Percentiles rank a stretch among this genome's conserved stretches.
Evolutionary conservation across 192 early-diverging fungal species (phyloP).

Genomic region (Gonapodya prolifera): DNA sequence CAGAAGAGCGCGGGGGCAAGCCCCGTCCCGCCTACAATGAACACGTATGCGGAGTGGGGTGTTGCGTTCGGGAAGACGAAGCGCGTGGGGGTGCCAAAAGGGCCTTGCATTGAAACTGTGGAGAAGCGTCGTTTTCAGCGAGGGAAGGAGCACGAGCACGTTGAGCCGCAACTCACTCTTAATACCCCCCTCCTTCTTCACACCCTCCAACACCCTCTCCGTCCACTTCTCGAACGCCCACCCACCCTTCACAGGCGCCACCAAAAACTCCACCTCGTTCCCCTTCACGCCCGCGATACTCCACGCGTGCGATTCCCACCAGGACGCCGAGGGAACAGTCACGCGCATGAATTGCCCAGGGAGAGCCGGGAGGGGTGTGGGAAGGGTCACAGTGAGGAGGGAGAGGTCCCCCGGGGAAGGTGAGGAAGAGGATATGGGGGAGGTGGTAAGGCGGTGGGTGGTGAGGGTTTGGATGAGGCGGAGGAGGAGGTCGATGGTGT

Average conservation of each 20-base stretch:
- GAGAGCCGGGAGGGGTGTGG: neutral
- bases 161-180: neutral
- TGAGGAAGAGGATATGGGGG: neutral
- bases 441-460: neutral
- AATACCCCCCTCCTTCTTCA: neutral
- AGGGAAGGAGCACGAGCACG: too few species aligned
- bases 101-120: neutral
- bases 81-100: neutral
- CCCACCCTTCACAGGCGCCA: neutral
- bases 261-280: neutral
- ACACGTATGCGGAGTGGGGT: neutral
- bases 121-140: neutral
- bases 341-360: neutral
- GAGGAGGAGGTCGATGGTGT: neutral
- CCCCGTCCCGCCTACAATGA: neutral
- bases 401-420: neutral
- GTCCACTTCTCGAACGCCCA: neutral
- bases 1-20: neutral
- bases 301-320: neutral
- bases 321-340: neutral
- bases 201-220: neutral
- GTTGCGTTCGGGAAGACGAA: neutral
- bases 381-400: neutral
- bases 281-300: neutral
- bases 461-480: neutral